Evolutionary conservation across 345 rosid genomes (phyloP), one percentile per base, ranked within the genome.

Genomic region (Arabidopsis suecica): DNA sequence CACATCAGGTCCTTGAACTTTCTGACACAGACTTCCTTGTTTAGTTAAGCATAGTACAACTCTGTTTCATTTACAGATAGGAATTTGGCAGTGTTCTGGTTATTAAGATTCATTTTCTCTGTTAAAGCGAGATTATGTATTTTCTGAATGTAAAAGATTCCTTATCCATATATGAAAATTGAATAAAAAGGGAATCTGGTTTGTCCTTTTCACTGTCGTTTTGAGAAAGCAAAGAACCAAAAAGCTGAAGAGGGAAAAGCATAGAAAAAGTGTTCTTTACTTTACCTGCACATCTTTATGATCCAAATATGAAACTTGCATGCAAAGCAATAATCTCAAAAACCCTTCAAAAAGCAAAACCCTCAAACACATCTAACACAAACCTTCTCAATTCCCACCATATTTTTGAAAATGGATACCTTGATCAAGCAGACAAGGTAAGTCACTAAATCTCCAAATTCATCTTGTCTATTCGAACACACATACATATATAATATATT

Each of bases 1-100:
- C 78, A 47, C 91, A 89, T 71, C 81, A 79, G 69, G 87, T 83
- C 67, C 86, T 91, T n/a, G 85, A 93, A 86, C 88, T 87, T 10
- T 74, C 91, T 25, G 90, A 87, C 73, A 38, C 86, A 18, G 97
- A 89, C 37, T 80, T 86, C 66, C 75, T 77, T 68, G 85, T 83
- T 50, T 85, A 85, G 78, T 73, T 49, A 68, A 44, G 73, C 49
- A 58, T 32, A 16, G 50, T 59, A 49, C 60, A 58, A 33, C 5
- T 59, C 32, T 45, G 9, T 65, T 45, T 53, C 38, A 25, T 30
- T 41, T 30, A 49, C 55, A 42, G 16, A 40, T 55, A 61, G 13
- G n/a, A 22, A 13, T 13, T 47, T 36, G 10, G 8, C 50, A 9
- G 4, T 30, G 51, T 41, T 68, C 55, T 68, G 33, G 68, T 61